Conservation (phyloP, 305 asterid species). For the Plantago coronopus region DNA sequence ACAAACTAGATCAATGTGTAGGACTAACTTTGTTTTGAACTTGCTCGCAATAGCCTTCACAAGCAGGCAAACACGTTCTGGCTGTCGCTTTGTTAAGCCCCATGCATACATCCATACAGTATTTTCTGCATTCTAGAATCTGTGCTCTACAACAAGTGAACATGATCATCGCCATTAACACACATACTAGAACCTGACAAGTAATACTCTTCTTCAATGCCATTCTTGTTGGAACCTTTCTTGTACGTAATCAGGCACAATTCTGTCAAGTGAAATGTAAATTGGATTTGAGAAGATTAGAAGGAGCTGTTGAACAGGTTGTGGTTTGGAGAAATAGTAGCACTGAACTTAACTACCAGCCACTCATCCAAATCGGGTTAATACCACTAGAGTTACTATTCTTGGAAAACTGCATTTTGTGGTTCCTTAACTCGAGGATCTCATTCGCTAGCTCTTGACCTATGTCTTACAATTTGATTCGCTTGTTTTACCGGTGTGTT, state of each 20-base stretch:
- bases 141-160: neutral
- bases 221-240: too few species aligned
- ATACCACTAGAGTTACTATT: too few species aligned
- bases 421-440: too few species aligned
- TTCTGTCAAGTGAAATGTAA: neutral
- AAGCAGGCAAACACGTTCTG: neutral
- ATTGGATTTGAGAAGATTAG: too few species aligned
- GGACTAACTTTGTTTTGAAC: neutral
- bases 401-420: too few species aligned
- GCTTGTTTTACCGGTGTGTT: too few species aligned
- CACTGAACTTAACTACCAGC: neutral
- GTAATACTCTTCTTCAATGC: neutral
- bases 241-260: too few species aligned
- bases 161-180: conserved; percentile 2
- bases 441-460: too few species aligned
- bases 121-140: neutral
- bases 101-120: conserved; percentile 3
- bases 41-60: conserved; percentile 5
- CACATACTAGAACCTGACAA: neutral
- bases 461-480: too few species aligned
- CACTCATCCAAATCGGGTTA: neutral
- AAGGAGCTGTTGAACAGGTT: neutral
- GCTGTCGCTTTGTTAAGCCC: conserved; percentile 2
- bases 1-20: too few species aligned
- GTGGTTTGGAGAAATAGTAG: conserved; percentile 9